Percentiles rank a stretch among this genome's conserved stretches.
These are phyloP conservation scores for Sporothrix euskadiensis DNA, from an alignment of 2,329 filamentous ascomycete species.

Conservation along the genomic window DNA sequence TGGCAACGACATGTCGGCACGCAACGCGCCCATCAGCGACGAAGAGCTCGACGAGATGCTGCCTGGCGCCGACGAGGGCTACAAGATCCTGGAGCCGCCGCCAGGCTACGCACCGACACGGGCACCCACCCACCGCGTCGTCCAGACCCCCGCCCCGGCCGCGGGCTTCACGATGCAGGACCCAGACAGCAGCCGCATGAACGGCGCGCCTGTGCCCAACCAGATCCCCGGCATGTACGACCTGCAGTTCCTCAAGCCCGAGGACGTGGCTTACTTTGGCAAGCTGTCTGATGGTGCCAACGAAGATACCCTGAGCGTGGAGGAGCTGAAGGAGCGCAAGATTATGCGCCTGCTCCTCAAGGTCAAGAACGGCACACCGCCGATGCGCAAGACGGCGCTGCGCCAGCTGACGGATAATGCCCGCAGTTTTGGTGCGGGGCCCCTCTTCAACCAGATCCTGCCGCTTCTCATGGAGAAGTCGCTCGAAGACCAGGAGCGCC, in stretches of 20 bases:
- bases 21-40: conserved; percentile 82
- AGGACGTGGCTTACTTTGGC: conserved; percentile 98
- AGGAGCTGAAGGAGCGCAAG: conserved; percentile 95
- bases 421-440: conserved; percentile 87
- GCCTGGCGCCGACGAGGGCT: conserved; percentile 83
- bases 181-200: conserved; percentile 75
- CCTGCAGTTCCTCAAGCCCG: conserved; percentile 95
- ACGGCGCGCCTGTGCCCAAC: conserved; percentile 88
- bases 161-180: conserved; percentile 98
- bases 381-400: conserved; percentile 97
- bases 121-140: conserved; percentile 72
- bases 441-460: conserved; percentile 95
- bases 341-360: conserved; percentile 97
- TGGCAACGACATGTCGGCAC: conserved; percentile 75
- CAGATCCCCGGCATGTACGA: conserved; percentile 96
- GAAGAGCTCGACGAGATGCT: conserved; percentile 93
- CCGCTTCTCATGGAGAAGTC: conserved; percentile 98
- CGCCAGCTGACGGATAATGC: conserved; percentile 98
- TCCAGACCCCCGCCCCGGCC: conserved; percentile 71
- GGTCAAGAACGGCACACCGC: conserved; percentile 98
- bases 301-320: conserved; percentile 86
- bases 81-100: conserved; percentile 86
- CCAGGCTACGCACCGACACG: conserved; percentile 87
- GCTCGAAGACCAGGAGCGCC: conserved; percentile 94
- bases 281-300: conserved; percentile 94